Percentiles rank a stretch among this genome's conserved stretches.
phyloP scores from a whole-genome alignment of 176 grass and related monocot genomes.

The Poa annua region DNA sequence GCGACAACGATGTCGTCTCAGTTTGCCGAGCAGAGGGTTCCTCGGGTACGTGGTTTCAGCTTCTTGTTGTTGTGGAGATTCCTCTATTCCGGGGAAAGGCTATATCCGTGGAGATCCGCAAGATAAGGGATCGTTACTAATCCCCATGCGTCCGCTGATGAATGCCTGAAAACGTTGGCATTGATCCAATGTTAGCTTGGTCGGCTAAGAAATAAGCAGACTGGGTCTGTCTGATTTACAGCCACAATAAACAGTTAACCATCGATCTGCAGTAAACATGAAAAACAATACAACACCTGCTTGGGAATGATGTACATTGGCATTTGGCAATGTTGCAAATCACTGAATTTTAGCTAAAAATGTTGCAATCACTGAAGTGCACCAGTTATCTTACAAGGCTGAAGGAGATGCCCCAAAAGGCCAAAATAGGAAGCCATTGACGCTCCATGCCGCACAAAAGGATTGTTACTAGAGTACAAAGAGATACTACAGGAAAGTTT shows the following conservation, averaged over 20 bases:
- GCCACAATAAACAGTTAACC: no score
- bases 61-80: conserved; percentile 30
- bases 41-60: not conserved
- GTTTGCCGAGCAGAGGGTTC: conserved; percentile 17
- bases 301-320: not conserved
- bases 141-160: not conserved
- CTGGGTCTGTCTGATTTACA: not conserved
- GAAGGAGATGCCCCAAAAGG: not conserved
- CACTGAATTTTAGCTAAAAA: not conserved
- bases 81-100: conserved; percentile 15
- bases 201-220: no score
- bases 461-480: not conserved
- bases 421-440: not conserved
- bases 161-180: not conserved
- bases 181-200: no score
- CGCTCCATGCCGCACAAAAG: not conserved
- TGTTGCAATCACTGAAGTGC: not conserved
- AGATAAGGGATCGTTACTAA: not conserved
- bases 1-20: conserved; percentile 9
- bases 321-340: not conserved
- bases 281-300: not conserved
- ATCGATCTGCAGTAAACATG: not conserved
- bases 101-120: not conserved
- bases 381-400: not conserved
- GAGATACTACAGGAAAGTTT: not conserved